A percentile compares a stretch with the other conserved stretches of the same genome.
Conservation (phyloP, 495 filamentous ascomycete species). For the Immersiella caudata region DNA sequence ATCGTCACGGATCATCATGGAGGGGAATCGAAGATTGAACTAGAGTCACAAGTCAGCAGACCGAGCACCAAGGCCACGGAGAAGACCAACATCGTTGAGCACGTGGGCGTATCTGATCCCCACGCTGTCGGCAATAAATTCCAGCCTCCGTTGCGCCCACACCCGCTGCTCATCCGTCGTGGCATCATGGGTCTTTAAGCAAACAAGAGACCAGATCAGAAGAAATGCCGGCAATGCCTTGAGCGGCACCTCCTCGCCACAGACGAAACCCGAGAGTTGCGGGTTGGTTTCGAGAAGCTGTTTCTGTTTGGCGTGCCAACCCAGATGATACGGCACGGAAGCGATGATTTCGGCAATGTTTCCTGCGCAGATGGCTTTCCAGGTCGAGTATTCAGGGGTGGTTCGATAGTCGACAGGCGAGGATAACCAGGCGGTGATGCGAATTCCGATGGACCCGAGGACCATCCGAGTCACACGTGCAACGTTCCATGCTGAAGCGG, state of each 20-base stretch:
- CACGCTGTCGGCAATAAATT: conserved; percentile 43
- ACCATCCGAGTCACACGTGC: conserved; percentile 45
- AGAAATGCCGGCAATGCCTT: conserved; percentile 53
- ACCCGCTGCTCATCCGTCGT: conserved; percentile 49
- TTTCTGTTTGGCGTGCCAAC: conserved; percentile 45
- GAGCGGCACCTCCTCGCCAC: conserved; percentile 39
- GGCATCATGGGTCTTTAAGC: conserved; percentile 45
- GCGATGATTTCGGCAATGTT: conserved; percentile 53
- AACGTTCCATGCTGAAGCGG: conserved; percentile 50
- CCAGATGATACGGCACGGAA: conserved; percentile 55
- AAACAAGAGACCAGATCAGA: conserved; percentile 39
- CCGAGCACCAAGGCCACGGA: neutral
- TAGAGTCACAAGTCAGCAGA: conserved; percentile 8
- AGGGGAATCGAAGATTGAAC: conserved; percentile 52
- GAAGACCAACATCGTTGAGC: conserved; percentile 37
- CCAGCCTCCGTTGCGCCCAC: conserved; percentile 48
- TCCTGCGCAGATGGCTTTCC: conserved; percentile 42
- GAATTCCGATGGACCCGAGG: conserved; percentile 47
- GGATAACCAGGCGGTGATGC: conserved; percentile 52
- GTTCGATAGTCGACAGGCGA: conserved; percentile 54
- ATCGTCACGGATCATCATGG: conserved; percentile 52
- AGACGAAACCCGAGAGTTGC: conserved; percentile 38
- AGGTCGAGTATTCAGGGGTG: conserved; percentile 53
- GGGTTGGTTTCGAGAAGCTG: conserved; percentile 23
- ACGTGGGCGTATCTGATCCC: conserved; percentile 52